Evolutionary conservation across 2,329 filamentous ascomycete species (phyloP).

Genomic region (Cercospora sojina): DNA sequence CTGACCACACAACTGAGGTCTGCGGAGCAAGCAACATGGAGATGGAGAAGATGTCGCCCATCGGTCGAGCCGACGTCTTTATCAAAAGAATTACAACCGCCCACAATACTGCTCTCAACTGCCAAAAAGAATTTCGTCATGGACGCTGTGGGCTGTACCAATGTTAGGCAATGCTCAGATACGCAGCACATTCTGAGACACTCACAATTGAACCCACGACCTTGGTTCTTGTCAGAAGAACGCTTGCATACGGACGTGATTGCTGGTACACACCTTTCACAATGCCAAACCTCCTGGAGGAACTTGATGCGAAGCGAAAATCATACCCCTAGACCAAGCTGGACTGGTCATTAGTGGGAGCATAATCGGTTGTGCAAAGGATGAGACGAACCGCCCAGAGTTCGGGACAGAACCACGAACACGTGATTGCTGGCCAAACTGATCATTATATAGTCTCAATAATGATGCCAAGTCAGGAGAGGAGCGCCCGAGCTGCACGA

Average conservation of each 20-base stretch:
- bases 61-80: not conserved
- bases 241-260: not conserved
- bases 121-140: not conserved
- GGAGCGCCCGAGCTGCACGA: no score
- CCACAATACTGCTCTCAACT: not conserved
- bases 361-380: not conserved
- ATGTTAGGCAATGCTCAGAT: not conserved
- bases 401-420: not conserved
- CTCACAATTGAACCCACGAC: constrained; percentile 15
- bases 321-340: constrained; percentile 18
- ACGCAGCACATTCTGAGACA: not conserved
- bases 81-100: not conserved
- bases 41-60: not conserved
- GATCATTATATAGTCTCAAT: not conserved
- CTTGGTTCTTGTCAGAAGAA: not conserved
- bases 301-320: constrained; percentile 13
- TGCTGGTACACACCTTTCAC: constrained; percentile 1
- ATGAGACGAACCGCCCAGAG: not conserved
- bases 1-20: not conserved
- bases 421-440: not conserved
- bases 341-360: not conserved
- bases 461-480: not conserved
- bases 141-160: constrained; percentile 11
- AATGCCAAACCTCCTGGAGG: not conserved
- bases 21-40: not conserved